These are phyloP conservation scores for Botrytis deweyae DNA, from an alignment of 2,329 filamentous ascomycete genomes.

Conservation along the genomic window DNA sequence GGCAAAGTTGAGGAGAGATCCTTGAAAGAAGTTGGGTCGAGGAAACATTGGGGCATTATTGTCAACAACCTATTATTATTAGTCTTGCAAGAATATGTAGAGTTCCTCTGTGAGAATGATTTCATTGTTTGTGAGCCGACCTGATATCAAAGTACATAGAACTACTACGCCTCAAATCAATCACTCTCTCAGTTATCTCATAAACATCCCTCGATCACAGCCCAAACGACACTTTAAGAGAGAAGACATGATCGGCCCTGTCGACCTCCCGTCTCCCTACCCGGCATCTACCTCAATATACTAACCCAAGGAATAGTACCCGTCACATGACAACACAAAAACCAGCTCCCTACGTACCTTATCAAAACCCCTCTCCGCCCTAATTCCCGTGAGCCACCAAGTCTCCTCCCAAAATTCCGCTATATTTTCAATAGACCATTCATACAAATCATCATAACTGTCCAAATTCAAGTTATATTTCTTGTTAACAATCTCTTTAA, in stretches of 20 bases:
- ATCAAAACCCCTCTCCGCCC: slow-evolving; percentile 61
- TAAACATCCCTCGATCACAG: background rate
- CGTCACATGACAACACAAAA: slow-evolving; percentile 18
- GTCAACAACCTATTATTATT: slow-evolving; percentile 60
- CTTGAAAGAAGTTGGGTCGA: slow-evolving; percentile 80
- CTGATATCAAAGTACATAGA: background rate
- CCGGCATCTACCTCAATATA: too few species aligned
- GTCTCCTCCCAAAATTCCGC: slow-evolving; percentile 79
- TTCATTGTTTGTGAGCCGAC: background rate
- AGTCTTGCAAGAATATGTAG: slow-evolving; percentile 2
- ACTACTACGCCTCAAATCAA: background rate
- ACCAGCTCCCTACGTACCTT: slow-evolving; percentile 47
- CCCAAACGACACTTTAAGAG: background rate
- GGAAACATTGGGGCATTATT: slow-evolving; percentile 74
- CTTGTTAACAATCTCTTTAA: slow-evolving; percentile 66
- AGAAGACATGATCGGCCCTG: background rate
- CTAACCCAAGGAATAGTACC: background rate
- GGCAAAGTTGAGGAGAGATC: slow-evolving; percentile 82
- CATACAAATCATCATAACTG: slow-evolving; percentile 73
- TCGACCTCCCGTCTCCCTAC: background rate
- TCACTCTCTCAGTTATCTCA: background rate
- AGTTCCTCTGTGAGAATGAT: background rate
- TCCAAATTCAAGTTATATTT: slow-evolving; percentile 62
- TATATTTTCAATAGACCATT: slow-evolving; percentile 79
- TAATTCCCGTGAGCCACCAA: slow-evolving; percentile 80